Evolutionary conservation across 2,329 filamentous ascomycete species (phyloP), one percentile per base, ranked within the genome.

Genomic region (Lasiodiplodia citricola): DNA sequence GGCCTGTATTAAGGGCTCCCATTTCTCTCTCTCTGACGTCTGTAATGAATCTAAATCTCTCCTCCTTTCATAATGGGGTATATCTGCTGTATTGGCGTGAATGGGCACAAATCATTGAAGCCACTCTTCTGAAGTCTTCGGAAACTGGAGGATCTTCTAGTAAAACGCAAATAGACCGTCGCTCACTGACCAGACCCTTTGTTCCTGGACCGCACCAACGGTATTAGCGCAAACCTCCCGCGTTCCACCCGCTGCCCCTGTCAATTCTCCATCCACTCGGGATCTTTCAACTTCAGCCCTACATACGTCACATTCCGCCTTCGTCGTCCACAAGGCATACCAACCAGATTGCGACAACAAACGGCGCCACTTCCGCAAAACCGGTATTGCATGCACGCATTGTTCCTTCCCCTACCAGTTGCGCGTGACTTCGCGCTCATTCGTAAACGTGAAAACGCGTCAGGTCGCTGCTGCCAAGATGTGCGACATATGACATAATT

Each of bases 401-500:
- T 14, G 28, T 47, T 64, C 60, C 18, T 31, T 52, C 35, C n/a
- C 60, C 47, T 14, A 25, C 16, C 2, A 18, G 38, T 13, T 21
- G 21, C 31, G 60, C 47, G 28, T 64, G 60, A 38, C 44, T 14
- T 47, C 44, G 31, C n/a, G 28, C n/a, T 38, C 11, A 52, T 52
- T 52, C 21, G 25, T 50, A 21, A 21, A 60, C 23, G 11, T 2
- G 23, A 35, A 21, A 47, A 63, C 58, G 41, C 41, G 58, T 50
- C 58, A 63, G 44, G 38, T 60, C 18, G 41, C 13, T 31, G 44
- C 41, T 52, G 21, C 60, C 60, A 64, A 64, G 60, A 18, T 14
- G 6, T 18, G 25, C 16, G 25, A 44, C 13, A 51, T 25, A 64
- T 64, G 60, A 64, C 60, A 64, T 64, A 64, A 64, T 64, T 64